These are phyloP conservation scores for Ogataea henricii DNA, from an alignment of 805 yeast species.

Conservation along the genomic window DNA sequence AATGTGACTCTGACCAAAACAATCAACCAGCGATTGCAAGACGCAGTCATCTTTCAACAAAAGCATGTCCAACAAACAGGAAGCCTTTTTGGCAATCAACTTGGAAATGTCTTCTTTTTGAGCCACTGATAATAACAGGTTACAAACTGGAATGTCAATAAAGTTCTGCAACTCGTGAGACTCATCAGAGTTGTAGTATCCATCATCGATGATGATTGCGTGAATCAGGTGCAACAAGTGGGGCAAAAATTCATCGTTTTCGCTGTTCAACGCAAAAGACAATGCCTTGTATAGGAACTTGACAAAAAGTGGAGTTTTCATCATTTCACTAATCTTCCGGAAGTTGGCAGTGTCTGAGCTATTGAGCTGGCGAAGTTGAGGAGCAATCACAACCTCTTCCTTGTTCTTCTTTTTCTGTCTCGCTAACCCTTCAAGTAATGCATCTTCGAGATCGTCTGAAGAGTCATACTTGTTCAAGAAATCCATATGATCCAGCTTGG, in stretches of 20 bases:
- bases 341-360: slow-evolving; percentile 33
- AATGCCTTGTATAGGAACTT: slow-evolving; percentile 60
- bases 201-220: slow-evolving; percentile 49
- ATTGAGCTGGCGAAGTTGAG: slow-evolving; percentile 39
- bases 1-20: slow-evolving; percentile 60
- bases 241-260: slow-evolving; percentile 56
- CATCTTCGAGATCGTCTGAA: slow-evolving; percentile 52
- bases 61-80: slow-evolving; percentile 52
- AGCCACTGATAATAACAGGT: slow-evolving; percentile 52
- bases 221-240: slow-evolving; percentile 69
- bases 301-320: slow-evolving; percentile 54
- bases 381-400: slow-evolving; percentile 50
- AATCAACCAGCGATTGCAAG: slow-evolving; percentile 50
- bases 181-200: slow-evolving; percentile 39
- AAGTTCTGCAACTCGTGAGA: slow-evolving; percentile 36
- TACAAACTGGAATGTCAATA: slow-evolving; percentile 57
- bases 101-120: slow-evolving; percentile 52
- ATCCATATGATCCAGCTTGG: slow-evolving; percentile 60
- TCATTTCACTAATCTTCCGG: slow-evolving; percentile 47
- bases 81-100: slow-evolving; percentile 54
- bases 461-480: slow-evolving; percentile 48
- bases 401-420: slow-evolving; percentile 38
- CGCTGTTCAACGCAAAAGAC: slow-evolving; percentile 49
- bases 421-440: slow-evolving; percentile 47
- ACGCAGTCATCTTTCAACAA: slow-evolving; percentile 51